Conservation (phyloP, 139 green algal genomes). For the Volvox reticuliferus region DNA sequence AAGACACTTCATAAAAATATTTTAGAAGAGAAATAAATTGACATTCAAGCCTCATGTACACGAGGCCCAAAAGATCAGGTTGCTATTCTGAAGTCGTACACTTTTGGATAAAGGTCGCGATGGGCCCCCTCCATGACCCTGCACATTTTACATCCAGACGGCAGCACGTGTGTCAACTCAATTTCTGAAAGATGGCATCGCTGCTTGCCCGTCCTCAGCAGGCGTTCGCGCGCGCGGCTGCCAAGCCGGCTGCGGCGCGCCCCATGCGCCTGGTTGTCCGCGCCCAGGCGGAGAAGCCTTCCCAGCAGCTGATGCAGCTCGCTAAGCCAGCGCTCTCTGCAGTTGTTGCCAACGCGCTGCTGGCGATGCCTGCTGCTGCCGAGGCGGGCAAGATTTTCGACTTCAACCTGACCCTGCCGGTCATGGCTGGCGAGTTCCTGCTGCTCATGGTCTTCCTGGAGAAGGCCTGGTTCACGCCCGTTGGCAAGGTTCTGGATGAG, state of each 20-base stretch:
- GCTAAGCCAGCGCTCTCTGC: constrained; percentile 49
- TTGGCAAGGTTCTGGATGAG: constrained; percentile 90
- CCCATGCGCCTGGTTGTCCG: constrained; percentile 41
- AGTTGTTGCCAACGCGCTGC: constrained; percentile 75
- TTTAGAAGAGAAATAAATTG: too few species aligned
- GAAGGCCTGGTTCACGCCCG: constrained; percentile 93
- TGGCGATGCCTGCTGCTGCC: constrained; percentile 79
- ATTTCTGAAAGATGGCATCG: constrained; percentile 35
- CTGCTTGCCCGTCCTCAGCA: constrained; percentile 43
- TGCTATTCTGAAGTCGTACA: too few species aligned
- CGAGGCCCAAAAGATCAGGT: too few species aligned
- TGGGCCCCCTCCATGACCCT: neutral
- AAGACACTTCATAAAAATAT: too few species aligned
- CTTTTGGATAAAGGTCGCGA: neutral
- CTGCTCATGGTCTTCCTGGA: constrained; percentile 95
- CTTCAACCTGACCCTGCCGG: constrained; percentile 64
- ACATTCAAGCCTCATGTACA: too few species aligned
- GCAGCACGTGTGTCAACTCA: neutral
- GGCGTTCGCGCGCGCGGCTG: constrained; percentile 21
- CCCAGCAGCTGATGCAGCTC: constrained; percentile 34
- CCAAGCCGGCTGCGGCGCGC: neutral
- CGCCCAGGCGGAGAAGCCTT: constrained; percentile 10
- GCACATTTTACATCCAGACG: neutral
- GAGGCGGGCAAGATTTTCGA: constrained; percentile 75
- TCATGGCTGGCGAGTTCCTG: constrained; percentile 89